These are phyloP conservation scores for Ustilago bromivora DNA, from an alignment of 1,284 basidiomycete genomes.

Conservation along the genomic window DNA sequence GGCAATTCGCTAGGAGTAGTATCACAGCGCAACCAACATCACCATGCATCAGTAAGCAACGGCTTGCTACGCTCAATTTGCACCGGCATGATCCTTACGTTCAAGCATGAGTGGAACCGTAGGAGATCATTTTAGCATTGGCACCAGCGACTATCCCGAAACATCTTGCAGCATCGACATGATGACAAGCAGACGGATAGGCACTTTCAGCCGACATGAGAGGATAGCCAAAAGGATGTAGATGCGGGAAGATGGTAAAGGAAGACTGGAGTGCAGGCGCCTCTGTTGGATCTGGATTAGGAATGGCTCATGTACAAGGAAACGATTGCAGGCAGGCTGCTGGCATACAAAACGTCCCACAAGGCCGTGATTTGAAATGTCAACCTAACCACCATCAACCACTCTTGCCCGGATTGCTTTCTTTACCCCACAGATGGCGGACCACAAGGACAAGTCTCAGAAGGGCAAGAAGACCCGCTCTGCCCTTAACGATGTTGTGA, in stretches of 20 bases:
- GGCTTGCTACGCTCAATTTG: background rate
- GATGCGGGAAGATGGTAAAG: no score
- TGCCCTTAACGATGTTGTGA: constrained; percentile 64
- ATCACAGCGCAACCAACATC: background rate
- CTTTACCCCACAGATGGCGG: constrained; percentile 53
- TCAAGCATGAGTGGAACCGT: background rate
- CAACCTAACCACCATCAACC: constrained; percentile 18
- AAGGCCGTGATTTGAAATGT: background rate
- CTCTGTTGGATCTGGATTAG: no score
- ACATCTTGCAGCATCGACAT: background rate
- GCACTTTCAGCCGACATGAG: no score
- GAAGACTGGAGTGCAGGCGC: no score
- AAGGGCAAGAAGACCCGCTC: constrained; percentile 69
- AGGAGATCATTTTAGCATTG: background rate
- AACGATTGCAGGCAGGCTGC: background rate
- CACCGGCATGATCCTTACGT: background rate
- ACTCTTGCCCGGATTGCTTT: constrained; percentile 1
- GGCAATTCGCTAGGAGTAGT: background rate
- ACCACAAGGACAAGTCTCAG: constrained; percentile 63
- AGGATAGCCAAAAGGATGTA: no score
- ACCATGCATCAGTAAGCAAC: background rate
- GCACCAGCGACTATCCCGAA: background rate
- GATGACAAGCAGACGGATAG: background rate
- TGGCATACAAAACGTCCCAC: background rate
- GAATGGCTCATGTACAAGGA: no score